These are phyloP conservation scores for Drechslerella coelobrocha DNA, from an alignment of 2,329 filamentous ascomycete species.

Conservation along the genomic window DNA sequence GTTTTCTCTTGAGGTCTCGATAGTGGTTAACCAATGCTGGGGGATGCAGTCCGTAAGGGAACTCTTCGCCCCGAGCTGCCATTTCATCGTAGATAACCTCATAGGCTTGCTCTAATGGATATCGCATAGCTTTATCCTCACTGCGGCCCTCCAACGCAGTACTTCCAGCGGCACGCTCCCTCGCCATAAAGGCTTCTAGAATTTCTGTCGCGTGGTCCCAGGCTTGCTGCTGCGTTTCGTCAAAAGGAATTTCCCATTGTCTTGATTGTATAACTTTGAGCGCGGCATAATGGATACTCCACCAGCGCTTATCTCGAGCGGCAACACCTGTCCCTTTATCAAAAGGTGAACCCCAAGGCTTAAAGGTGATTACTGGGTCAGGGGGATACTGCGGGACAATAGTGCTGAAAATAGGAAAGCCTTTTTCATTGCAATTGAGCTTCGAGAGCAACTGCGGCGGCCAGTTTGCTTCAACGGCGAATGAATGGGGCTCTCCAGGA, in stretches of 20 bases:
- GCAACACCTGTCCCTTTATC: not conserved
- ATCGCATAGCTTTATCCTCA: slow-evolving; percentile 16
- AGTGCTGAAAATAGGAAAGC: slow-evolving; percentile 25
- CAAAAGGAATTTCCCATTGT: slow-evolving; percentile 17
- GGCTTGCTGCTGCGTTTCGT: slow-evolving; percentile 21
- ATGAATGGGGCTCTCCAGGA: slow-evolving; percentile 18
- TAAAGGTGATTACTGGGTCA: slow-evolving; percentile 5
- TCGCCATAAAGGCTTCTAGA: slow-evolving; percentile 18
- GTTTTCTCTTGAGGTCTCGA: slow-evolving; percentile 1
- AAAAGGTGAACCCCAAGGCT: slow-evolving; percentile 14
- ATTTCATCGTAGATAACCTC: slow-evolving; percentile 5
- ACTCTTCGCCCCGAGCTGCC: slow-evolving; percentile 3
- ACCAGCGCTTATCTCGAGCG: not conserved
- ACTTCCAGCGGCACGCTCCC: slow-evolving; percentile 25
- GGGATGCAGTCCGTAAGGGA: not conserved
- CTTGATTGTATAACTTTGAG: slow-evolving; percentile 10
- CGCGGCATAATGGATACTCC: not conserved
- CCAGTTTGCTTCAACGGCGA: slow-evolving; percentile 13
- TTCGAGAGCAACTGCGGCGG: not conserved
- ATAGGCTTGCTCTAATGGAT: slow-evolving; percentile 34
- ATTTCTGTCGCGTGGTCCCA: slow-evolving; percentile 20
- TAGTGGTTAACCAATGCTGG: not conserved
- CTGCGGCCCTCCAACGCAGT: slow-evolving; percentile 18
- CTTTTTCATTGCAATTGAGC: slow-evolving; percentile 12
- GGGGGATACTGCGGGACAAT: slow-evolving; percentile 13